Evolutionary conservation across 192 early-diverging fungal genomes (phyloP).

Genomic region (Powellomyces hirtus): DNA sequence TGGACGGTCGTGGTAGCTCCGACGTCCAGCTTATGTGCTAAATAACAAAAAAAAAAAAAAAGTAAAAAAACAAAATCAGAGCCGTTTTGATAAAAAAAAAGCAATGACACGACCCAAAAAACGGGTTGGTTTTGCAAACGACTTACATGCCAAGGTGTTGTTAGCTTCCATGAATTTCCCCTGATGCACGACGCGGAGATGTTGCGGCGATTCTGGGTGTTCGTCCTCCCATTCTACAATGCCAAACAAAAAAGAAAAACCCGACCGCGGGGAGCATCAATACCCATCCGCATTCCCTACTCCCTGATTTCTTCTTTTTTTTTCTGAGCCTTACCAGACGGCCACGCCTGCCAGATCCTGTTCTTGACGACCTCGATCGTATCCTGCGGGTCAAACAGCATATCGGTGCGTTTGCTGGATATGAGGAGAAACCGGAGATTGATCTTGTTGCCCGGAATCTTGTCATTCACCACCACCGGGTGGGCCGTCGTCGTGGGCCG

Average conservation of each 20-base stretch:
- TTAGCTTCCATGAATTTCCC: constrained; percentile 43
- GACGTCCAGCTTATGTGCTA: constrained; percentile 28
- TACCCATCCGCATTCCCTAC: too few relatives aligned
- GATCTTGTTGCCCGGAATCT: constrained; percentile 39
- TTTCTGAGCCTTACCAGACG: constrained; percentile 28
- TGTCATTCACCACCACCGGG: constrained; percentile 34
- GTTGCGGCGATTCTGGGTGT: constrained; percentile 24
- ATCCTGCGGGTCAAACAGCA: constrained; percentile 29
- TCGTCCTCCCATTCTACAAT: constrained; percentile 41
- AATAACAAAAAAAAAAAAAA: not conserved
- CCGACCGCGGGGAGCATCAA: too few relatives aligned
- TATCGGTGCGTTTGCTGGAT: constrained; percentile 36
- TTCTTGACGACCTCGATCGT: constrained; percentile 30
- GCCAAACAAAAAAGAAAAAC: constrained; percentile 10
- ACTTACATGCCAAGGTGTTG: constrained; percentile 27
- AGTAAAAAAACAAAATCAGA: too few relatives aligned
- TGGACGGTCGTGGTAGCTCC: constrained; percentile 46
- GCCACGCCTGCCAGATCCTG: constrained; percentile 36
- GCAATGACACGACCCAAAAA: not conserved
- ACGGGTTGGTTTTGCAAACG: not conserved
- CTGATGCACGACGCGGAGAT: constrained; percentile 37
- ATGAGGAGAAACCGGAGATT: constrained; percentile 47
- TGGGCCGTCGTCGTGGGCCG: not conserved
- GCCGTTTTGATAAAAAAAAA: too few relatives aligned
- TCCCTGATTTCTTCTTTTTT: too few relatives aligned